These are phyloP conservation scores for Entrophospora sp. DNA, from an alignment of 192 early-diverging fungal species.

Conservation along the genomic window DNA sequence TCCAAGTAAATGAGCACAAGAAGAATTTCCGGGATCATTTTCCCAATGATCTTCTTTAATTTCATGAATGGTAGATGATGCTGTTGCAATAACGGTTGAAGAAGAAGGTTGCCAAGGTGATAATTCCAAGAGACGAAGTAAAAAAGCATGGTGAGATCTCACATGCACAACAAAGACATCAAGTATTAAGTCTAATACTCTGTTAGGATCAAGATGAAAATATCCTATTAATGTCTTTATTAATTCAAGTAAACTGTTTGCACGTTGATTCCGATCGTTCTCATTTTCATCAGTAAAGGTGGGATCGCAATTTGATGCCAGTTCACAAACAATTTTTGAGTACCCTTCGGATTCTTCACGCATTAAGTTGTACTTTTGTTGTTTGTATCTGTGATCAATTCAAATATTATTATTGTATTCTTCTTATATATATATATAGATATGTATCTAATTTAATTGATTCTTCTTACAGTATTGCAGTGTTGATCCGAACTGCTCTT, in stretches of 20 bases:
- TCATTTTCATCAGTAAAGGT: conserved; percentile 16
- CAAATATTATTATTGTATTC: background rate
- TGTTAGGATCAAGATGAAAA: conserved; percentile 77
- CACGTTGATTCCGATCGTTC: background rate
- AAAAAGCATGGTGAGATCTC: conserved; percentile 58
- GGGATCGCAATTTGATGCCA: conserved; percentile 28
- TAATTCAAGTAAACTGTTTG: conserved; percentile 1
- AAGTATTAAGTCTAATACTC: conserved; percentile 69
- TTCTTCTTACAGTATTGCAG: conserved; percentile 29
- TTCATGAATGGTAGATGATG: background rate
- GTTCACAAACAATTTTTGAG: conserved; percentile 57
- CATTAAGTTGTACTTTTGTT: conserved; percentile 75
- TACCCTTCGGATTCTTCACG: conserved; percentile 78
- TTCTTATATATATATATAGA: background rate
- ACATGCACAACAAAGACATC: conserved; percentile 69
- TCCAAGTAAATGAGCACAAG: conserved; percentile 33
- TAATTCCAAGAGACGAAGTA: conserved; percentile 51
- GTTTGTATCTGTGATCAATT: conserved; percentile 47
- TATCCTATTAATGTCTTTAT: conserved; percentile 37
- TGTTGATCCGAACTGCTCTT: conserved; percentile 27
- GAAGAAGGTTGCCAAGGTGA: conserved; percentile 49
- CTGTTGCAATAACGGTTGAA: conserved; percentile 35
- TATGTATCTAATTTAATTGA: background rate
- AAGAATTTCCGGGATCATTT: conserved; percentile 39
- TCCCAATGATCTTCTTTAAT: background rate